Evolutionary conservation across 2,329 filamentous ascomycete genomes (phyloP).

Genomic region (Elsinoe necatrix): DNA sequence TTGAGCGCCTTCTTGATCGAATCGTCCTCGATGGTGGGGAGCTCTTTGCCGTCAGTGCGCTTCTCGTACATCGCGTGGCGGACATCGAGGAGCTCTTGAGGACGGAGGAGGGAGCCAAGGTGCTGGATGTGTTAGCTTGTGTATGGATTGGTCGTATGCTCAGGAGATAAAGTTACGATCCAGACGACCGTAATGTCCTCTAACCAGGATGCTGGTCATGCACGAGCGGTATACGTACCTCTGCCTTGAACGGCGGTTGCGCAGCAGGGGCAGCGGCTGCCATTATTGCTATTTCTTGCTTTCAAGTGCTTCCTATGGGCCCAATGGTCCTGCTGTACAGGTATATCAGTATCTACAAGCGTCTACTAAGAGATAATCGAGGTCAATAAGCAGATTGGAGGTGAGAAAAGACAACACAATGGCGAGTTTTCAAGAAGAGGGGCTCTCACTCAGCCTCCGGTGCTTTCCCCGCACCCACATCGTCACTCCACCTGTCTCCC

Average conservation of each 20-base stretch:
- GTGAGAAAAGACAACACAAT: not conserved
- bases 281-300: not conserved
- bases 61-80: constrained; percentile 48
- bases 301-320: not conserved
- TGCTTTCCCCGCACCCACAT: constrained; percentile 13
- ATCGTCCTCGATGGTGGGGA: constrained; percentile 53
- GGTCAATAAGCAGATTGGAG: not conserved
- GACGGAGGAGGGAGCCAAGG: constrained; percentile 50
- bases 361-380: not conserved
- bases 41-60: constrained; percentile 42
- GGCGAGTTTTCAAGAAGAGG: constrained; percentile 6
- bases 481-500: constrained; percentile 8
- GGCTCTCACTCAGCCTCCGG: not conserved
- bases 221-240: constrained; percentile 28
- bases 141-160: not conserved
- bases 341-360: not conserved
- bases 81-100: constrained; percentile 49
- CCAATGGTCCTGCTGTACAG: not conserved
- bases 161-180: not conserved
- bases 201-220: not conserved
- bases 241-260: constrained; percentile 56
- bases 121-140: constrained; percentile 5
- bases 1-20: constrained; percentile 56
- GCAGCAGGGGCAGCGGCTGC: not conserved
- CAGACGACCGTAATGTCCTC: not conserved